Percentiles rank a stretch among this genome's conserved stretches.
phyloP scores from a whole-genome alignment of 345 rosid genomes.

The Sonneratia alba region DNA sequence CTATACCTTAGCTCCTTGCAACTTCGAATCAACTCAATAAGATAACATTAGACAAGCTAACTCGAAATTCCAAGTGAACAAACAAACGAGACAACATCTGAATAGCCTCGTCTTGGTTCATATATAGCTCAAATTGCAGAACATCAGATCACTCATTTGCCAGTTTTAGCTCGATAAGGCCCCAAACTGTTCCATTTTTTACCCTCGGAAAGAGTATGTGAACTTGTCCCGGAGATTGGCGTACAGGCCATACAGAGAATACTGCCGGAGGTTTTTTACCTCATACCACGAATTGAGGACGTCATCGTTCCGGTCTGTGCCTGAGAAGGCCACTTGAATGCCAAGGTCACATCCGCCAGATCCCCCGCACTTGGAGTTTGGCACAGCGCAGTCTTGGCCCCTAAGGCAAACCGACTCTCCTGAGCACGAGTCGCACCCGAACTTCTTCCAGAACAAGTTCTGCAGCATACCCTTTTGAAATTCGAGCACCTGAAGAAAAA shows the following conservation, averaged over 20 bases:
- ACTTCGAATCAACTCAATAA: no score
- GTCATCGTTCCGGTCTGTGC: conserved; percentile 68
- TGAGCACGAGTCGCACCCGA: conserved; percentile 58
- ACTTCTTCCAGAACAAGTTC: conserved; percentile 69
- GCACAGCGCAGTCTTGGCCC: conserved; percentile 60
- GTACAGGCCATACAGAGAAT: conserved; percentile 54
- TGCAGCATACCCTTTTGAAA: conserved; percentile 71
- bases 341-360: conserved; percentile 51
- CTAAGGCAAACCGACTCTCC: conserved; percentile 40
- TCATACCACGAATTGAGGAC: conserved; percentile 85
- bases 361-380: conserved; percentile 41
- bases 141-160: background rate
- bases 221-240: conserved; percentile 27
- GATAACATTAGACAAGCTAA: no score
- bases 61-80: no score
- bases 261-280: conserved; percentile 51
- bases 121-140: background rate
- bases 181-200: no score
- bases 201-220: background rate
- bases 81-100: no score
- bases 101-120: no score
- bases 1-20: no score
- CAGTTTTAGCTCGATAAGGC: background rate
- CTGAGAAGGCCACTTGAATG: conserved; percentile 72
- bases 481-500: conserved; percentile 53